Percentiles rank a stretch among this genome's conserved stretches.
Evolutionary conservation across 2,329 filamentous ascomycete species (phyloP).

Genomic region (Pseudogymnoascus sp.): DNA sequence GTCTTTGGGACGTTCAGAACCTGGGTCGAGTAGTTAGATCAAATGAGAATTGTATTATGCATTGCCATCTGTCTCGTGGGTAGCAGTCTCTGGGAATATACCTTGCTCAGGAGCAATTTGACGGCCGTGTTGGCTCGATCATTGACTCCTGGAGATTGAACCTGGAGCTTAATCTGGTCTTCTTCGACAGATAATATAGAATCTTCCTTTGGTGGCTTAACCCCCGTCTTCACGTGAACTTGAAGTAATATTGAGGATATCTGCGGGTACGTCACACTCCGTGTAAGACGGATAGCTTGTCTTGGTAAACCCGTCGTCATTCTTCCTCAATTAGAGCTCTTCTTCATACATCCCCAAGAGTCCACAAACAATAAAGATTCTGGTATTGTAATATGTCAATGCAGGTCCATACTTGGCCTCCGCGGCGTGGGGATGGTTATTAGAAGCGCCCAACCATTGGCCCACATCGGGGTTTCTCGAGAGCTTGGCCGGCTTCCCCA

Average conservation of each 20-base stretch:
- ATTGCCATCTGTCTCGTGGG: background rate
- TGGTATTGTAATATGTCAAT: background rate
- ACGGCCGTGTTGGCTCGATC: background rate
- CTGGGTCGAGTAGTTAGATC: background rate
- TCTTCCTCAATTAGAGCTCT: background rate
- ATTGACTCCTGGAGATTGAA: conserved; percentile 3
- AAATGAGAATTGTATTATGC: background rate
- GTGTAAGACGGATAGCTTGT: conserved; percentile 1
- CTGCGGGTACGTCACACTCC: background rate
- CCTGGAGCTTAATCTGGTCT: conserved; percentile 3
- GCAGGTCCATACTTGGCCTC: background rate
- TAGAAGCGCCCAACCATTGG: background rate
- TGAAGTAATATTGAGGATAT: conserved; percentile 1
- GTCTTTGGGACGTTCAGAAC: conserved; percentile 3
- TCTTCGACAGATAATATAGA: background rate
- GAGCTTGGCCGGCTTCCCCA: background rate
- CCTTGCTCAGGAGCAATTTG: conserved; percentile 4
- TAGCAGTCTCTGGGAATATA: background rate
- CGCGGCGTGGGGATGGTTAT: background rate
- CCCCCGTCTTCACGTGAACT: background rate
- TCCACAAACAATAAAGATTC: background rate
- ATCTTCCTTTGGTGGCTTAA: background rate
- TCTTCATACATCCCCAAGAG: background rate
- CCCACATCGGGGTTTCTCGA: background rate
- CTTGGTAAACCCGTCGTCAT: background rate